Evolutionary conservation across 257 asterid genomes (phyloP), one percentile per base, ranked within the genome.

Genomic region (Mentha longifolia): DNA sequence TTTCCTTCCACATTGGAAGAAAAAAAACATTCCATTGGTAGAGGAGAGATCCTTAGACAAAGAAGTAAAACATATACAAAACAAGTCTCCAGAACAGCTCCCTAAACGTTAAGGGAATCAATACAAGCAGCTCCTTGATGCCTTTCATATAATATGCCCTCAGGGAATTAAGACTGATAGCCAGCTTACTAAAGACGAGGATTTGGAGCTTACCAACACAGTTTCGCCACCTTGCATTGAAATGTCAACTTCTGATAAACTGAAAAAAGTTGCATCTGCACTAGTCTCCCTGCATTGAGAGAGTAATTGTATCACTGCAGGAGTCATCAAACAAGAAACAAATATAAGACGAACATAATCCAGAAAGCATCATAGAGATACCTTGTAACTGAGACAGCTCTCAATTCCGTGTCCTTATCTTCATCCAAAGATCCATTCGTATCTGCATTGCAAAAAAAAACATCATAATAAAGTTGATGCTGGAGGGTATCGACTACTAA

Each of bases 161-260:
- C n/a, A 49, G 31, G 67, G 69, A 69, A 65, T 56, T 57, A 39
- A 49, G 62, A 45, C 35, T 8, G 19, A 64, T 52, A 30, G 65
- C 28, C 56, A 69, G 67, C 12, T 39, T 58, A 64, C 71, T 43
- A 52, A 8, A 69, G 63, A 15, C 50, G 58, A 68, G 73, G 71
- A 39, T 55, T 65, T 43, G 75, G 68, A 68, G 81, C 96, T 85
- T 76, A 95, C 99, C 98, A 73, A 49, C 60, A 79, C 75, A 19
- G 85, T 83, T 88, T 89, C 94, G 59, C 92, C 95, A 28, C 89
- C 96, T 74, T 73, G 85, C 47, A 95, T 79, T 41, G 81, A 75
- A 74, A 87, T 61, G 68, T 80, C 96, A 79, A 83, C 92, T 86
- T 92, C 99, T 22, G 95, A 87, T 76, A 84, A 73, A 68, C 84